phyloP scores from a whole-genome alignment of 768 basidiomycete species.

The Favolaschia claudopus region DNA sequence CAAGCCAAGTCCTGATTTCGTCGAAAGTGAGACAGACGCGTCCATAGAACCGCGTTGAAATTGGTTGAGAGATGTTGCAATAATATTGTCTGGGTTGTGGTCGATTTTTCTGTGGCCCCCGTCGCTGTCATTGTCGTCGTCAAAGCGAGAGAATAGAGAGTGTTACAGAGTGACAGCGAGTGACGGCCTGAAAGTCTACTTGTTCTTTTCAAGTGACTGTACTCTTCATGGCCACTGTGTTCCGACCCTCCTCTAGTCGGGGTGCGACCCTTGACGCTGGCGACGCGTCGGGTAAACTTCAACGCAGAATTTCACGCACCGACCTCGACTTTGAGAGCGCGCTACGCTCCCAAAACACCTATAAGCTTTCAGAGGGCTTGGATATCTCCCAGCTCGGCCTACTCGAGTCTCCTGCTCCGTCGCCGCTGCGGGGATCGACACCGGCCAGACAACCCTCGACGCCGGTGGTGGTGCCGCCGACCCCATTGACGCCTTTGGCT shows the following conservation, averaged over 20 bases:
- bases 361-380: slow-evolving; percentile 72
- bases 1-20: no score
- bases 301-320: slow-evolving; percentile 70
- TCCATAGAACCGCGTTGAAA: no score
- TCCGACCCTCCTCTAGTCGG: slow-evolving; percentile 58
- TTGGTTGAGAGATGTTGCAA: no score
- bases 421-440: slow-evolving; percentile 45
- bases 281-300: slow-evolving; percentile 45
- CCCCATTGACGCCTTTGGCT: slow-evolving; percentile 61
- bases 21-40: no score
- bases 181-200: no score
- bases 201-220: neutral
- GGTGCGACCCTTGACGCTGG: slow-evolving; percentile 40
- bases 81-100: no score
- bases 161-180: no score
- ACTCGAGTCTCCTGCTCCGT: slow-evolving; percentile 54
- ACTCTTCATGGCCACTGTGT: slow-evolving; percentile 71
- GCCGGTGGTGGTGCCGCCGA: slow-evolving; percentile 71
- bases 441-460: slow-evolving; percentile 57
- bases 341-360: slow-evolving; percentile 69
- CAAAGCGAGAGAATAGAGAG: no score
- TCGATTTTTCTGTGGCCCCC: no score
- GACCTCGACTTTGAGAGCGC: slow-evolving; percentile 88
- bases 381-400: slow-evolving; percentile 74
- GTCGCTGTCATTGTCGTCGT: no score